These are phyloP conservation scores for Paraphoma chrysanthemicola DNA, from an alignment of 2,329 filamentous ascomycete species.

Conservation along the genomic window DNA sequence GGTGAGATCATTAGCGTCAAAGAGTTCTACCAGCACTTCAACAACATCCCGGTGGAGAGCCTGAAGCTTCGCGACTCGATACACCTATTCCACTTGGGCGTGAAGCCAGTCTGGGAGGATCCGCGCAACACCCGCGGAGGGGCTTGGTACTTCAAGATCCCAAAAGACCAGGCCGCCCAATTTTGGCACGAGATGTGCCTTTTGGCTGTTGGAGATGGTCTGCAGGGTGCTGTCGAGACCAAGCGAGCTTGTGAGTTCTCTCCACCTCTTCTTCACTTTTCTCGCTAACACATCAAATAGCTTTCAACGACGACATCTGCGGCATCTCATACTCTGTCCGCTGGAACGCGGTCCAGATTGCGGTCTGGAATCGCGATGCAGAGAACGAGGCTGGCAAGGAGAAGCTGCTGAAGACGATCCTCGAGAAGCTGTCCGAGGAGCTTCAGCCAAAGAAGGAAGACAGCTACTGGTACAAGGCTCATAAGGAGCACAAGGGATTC, in stretches of 20 bases:
- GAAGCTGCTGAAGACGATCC: conserved; percentile 73
- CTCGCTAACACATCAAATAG: conserved; percentile 17
- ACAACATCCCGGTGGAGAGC: conserved; percentile 79
- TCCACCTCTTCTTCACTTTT: background rate
- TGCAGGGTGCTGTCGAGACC: conserved; percentile 74
- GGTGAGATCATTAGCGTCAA: conserved; percentile 55
- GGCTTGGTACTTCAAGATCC: conserved; percentile 90
- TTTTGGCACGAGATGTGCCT: conserved; percentile 85
- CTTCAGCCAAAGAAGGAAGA: conserved; percentile 69
- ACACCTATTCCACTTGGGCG: conserved; percentile 81
- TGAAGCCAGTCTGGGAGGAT: conserved; percentile 86
- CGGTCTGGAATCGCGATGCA: conserved; percentile 91
- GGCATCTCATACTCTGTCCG: conserved; percentile 86
- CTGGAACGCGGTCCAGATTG: conserved; percentile 87
- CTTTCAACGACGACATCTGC: conserved; percentile 79
- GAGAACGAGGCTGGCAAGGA: conserved; percentile 81
- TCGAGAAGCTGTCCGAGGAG: conserved; percentile 75
- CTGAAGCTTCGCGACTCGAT: conserved; percentile 71
- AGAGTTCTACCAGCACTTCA: conserved; percentile 60
- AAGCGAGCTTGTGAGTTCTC: conserved; percentile 63
- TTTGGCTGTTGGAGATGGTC: conserved; percentile 81
- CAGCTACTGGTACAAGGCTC: conserved; percentile 84
- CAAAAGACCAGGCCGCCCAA: conserved; percentile 73
- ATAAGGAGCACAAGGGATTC: conserved; percentile 86
- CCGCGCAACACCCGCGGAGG: conserved; percentile 84